A percentile compares a stretch with the other conserved stretches of the same genome.
Conservation (phyloP, 257 asterid species). For the Eucommia ulmoides region DNA sequence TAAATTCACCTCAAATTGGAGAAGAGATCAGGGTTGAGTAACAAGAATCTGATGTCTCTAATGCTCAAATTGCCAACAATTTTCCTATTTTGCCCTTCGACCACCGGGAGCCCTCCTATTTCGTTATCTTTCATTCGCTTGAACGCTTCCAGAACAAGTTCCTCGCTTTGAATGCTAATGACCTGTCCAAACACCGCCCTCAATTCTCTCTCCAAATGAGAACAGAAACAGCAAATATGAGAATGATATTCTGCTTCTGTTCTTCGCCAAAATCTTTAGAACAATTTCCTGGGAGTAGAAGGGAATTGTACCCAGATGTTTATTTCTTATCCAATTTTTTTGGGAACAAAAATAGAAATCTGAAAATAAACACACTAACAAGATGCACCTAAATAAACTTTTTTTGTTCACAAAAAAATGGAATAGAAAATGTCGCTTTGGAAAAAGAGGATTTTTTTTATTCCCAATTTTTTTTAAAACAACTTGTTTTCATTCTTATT, state of each 20-base stretch:
- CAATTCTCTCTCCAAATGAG: not conserved
- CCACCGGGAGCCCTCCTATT: constrained; percentile 79
- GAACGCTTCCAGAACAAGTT: constrained; percentile 70
- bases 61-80: constrained; percentile 76
- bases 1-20: constrained; percentile 45
- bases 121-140: constrained; percentile 72
- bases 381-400: no score
- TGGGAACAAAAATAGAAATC: not conserved
- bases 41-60: constrained; percentile 71
- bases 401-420: no score
- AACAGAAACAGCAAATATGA: not conserved
- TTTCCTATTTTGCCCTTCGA: constrained; percentile 41
- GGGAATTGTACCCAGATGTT: no score
- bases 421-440: no score
- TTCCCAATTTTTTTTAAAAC: no score
- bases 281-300: not conserved
- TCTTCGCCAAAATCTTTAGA: not conserved
- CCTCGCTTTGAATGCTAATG: constrained; percentile 39
- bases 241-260: not conserved
- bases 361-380: not conserved
- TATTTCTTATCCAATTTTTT: no score
- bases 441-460: no score
- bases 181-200: constrained; percentile 24
- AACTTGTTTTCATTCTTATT: no score
- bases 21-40: constrained; percentile 78